Conservation (phyloP, 768 basidiomycete species). For the Trametes cinnabarina region DNA sequence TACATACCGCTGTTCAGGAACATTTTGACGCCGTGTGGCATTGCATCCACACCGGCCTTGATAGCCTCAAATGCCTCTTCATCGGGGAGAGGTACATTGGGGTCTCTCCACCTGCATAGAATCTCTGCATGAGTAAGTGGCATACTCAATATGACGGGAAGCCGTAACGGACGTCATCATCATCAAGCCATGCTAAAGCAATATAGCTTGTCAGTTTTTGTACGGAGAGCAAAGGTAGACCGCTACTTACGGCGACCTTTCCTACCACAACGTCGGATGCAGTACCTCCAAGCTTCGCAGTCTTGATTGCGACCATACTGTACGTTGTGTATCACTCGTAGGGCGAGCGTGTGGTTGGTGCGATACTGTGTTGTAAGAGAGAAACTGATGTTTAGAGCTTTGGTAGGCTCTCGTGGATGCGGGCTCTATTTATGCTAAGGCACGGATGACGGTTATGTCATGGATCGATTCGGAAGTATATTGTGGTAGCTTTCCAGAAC, state of each 20-base stretch:
- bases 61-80: conserved; percentile 62
- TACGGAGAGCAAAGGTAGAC: too few species aligned
- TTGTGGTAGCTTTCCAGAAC: too few species aligned
- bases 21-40: conserved; percentile 46
- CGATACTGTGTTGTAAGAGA: too few species aligned
- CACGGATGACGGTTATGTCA: too few species aligned
- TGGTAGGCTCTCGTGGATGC: too few species aligned
- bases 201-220: too few species aligned
- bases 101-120: conserved; percentile 35
- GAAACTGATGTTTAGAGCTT: too few species aligned
- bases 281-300: conserved; percentile 38
- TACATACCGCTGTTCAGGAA: conserved; percentile 48
- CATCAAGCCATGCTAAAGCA: conserved; percentile 49
- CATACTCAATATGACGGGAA: neutral
- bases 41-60: conserved; percentile 45
- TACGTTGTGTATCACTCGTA: too few species aligned
- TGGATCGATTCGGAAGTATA: too few species aligned
- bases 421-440: too few species aligned
- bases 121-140: conserved; percentile 2
- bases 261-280: conserved; percentile 37
- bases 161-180: conserved; percentile 46
- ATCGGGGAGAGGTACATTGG: conserved; percentile 42
- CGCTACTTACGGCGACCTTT: conserved; percentile 37
- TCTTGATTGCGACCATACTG: conserved; percentile 33
- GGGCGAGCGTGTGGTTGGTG: too few species aligned